phyloP scores from a whole-genome alignment of 2,329 filamentous ascomycete genomes.

The Nemania bipapillata region DNA sequence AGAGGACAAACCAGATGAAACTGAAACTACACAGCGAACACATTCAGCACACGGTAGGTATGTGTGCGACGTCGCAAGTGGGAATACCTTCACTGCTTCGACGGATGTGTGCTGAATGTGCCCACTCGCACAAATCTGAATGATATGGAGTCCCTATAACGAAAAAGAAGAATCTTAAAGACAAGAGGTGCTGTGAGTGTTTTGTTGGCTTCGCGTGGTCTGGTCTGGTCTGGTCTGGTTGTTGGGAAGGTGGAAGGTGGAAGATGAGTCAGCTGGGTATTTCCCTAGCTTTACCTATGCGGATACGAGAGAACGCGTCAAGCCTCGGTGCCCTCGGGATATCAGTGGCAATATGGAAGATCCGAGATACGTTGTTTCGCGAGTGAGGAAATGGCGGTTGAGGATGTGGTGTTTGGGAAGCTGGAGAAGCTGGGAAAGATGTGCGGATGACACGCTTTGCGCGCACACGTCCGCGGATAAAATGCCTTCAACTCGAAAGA shows the following conservation, averaged over 20 bases:
- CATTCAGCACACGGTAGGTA: neutral
- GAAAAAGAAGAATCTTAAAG: neutral
- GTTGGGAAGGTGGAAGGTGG: neutral
- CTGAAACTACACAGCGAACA: neutral
- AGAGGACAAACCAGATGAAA: neutral
- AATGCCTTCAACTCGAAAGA: neutral
- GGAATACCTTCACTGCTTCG: neutral
- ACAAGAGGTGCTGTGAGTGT: neutral
- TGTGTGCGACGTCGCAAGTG: neutral
- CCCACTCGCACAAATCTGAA: neutral
- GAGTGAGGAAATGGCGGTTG: neutral
- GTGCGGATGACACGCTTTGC: neutral
- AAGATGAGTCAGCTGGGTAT: constrained; percentile 1
- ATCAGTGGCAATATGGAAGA: neutral
- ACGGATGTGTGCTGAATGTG: neutral
- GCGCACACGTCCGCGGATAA: neutral
- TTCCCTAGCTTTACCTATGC: neutral
- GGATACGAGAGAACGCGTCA: neutral
- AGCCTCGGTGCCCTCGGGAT: neutral
- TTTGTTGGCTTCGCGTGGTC: neutral
- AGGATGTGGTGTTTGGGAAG: neutral
- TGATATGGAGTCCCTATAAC: neutral
- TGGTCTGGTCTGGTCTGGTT: no score
- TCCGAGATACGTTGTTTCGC: neutral
- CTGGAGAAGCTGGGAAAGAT: neutral